Conservation (phyloP, 371 early-diverging fungal species). For the Dichotomocladium elegans region DNA sequence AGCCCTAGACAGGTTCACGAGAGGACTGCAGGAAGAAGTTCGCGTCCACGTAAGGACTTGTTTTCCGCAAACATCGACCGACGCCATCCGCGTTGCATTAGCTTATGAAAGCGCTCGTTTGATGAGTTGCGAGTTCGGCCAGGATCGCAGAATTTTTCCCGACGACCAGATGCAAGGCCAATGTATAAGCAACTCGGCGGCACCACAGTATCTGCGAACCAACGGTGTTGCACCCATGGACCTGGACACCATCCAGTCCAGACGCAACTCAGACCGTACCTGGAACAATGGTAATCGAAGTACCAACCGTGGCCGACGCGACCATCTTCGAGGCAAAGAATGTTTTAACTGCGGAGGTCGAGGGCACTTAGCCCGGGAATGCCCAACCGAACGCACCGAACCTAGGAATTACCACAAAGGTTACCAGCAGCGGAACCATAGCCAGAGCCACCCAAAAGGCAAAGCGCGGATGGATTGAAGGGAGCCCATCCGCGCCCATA, state of each 20-base stretch:
- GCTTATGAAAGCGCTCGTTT: neutral
- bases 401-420: neutral
- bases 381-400: neutral
- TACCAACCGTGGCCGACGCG: no score
- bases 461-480: no score
- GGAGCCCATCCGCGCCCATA: no score
- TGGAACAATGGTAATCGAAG: no score
- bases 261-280: neutral
- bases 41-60: neutral
- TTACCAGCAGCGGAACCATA: no score
- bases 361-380: neutral
- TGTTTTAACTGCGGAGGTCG: neutral
- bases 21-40: neutral
- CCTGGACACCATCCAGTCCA: neutral
- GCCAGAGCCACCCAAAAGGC: neutral
- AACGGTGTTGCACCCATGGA: conserved; percentile 2
- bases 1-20: neutral
- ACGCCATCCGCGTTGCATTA: neutral
- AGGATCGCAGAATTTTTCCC: neutral
- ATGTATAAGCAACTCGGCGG: neutral
- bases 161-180: neutral
- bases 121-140: neutral
- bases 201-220: no score
- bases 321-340: neutral
- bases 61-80: neutral